Evolutionary conservation across 78 protist genomes (phyloP).

Genomic region (Chrysochromulina tobinii): DNA sequence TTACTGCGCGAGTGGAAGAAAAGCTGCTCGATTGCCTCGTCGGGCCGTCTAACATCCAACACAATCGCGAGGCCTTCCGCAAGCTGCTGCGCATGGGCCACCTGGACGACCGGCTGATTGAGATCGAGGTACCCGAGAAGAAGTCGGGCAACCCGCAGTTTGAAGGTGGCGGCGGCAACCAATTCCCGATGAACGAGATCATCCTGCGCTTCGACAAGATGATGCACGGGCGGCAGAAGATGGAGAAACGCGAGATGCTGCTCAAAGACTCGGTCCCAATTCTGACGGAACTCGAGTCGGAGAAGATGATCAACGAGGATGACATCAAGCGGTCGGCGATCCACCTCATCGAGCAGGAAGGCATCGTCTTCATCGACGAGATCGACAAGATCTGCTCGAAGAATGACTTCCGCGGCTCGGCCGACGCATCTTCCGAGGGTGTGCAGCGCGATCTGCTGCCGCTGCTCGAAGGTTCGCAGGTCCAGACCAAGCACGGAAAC

Average conservation of each 20-base stretch:
- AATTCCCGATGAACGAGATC: constrained; percentile 20
- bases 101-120: constrained; percentile 60
- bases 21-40: not conserved
- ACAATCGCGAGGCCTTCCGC: constrained; percentile 37
- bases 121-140: constrained; percentile 53
- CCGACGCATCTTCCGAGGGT: constrained; percentile 84
- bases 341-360: constrained; percentile 82
- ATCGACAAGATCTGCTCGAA: constrained; percentile 86
- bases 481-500: constrained; percentile 81
- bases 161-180: too few relatives aligned
- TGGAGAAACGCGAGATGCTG: constrained; percentile 37
- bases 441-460: constrained; percentile 95
- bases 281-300: constrained; percentile 32
- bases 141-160: not conserved
- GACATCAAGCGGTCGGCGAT: constrained; percentile 73
- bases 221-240: constrained; percentile 15
- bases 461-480: constrained; percentile 81
- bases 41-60: not conserved
- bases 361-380: constrained; percentile 93
- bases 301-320: constrained; percentile 55
- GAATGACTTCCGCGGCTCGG: constrained; percentile 19
- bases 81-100: constrained; percentile 40
- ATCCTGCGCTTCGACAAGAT: constrained; percentile 1
- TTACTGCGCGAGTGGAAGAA: not conserved
- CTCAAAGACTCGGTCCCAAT: constrained; percentile 40